Conservation (phyloP, 2,329 filamentous ascomycete genomes). For the Fusarium gaditjirri region DNA sequence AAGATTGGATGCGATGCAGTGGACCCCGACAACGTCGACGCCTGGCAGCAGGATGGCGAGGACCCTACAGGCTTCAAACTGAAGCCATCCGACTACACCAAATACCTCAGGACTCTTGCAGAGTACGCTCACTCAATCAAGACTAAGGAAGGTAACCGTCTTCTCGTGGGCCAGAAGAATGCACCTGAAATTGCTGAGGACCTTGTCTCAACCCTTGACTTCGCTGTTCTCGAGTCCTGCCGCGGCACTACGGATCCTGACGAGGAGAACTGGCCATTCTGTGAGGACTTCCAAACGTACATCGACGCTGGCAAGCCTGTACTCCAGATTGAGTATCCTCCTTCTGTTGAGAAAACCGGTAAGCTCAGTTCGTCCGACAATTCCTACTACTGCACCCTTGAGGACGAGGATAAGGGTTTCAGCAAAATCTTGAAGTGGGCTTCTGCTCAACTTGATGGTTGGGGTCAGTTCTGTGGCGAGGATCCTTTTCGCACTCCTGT, state of each 20-base stretch:
- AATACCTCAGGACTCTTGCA: constrained; percentile 47
- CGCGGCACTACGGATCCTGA: constrained; percentile 37
- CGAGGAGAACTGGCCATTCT: constrained; percentile 41
- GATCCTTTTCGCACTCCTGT: constrained; percentile 43
- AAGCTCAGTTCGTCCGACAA: constrained; percentile 41
- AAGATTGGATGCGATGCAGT: constrained; percentile 48
- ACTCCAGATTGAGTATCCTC: constrained; percentile 50
- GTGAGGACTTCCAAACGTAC: constrained; percentile 46
- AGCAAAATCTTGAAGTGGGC: constrained; percentile 50
- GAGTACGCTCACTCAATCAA: constrained; percentile 45
- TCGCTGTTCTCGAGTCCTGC: constrained; percentile 52
- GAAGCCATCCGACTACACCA: constrained; percentile 42
- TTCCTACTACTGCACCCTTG: constrained; percentile 40
- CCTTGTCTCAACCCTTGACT: constrained; percentile 46
- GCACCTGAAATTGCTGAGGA: constrained; percentile 42
- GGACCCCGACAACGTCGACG: constrained; percentile 51
- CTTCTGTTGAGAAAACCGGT: constrained; percentile 40
- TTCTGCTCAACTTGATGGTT: constrained; percentile 47
- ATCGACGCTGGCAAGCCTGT: constrained; percentile 47
- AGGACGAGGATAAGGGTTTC: constrained; percentile 45
- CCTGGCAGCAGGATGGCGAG: constrained; percentile 41
- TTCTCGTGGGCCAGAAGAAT: constrained; percentile 51
- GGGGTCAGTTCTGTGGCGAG: constrained; percentile 47
- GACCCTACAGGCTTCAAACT: constrained; percentile 48
- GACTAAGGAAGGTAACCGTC: constrained; percentile 36